Conservation (phyloP, 129 eudicot genomes). For the Pulicaria dysenterica region DNA sequence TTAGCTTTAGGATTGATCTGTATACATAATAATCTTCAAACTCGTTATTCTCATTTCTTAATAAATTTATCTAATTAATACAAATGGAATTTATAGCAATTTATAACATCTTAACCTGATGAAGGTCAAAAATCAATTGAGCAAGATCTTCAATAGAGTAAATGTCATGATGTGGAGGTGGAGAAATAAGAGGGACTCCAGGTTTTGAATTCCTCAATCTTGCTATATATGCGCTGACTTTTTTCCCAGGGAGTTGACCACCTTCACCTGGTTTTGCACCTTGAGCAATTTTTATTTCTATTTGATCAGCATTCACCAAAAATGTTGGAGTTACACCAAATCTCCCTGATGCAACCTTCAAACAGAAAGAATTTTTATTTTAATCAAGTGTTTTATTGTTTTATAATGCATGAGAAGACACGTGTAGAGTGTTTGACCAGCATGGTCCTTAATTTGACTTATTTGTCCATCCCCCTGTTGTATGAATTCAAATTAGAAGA, state of each 20-base stretch:
- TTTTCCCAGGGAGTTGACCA: slow-evolving; percentile 97
- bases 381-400: slow-evolving; percentile 9
- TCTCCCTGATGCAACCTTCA: slow-evolving; percentile 99
- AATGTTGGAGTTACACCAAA: slow-evolving; percentile 99
- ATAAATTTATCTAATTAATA: not conserved
- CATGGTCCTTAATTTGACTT: slow-evolving; percentile 9
- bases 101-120: slow-evolving; percentile 62
- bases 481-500: slow-evolving; percentile 11
- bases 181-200: slow-evolving; percentile 97
- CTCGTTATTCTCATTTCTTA: slow-evolving; percentile 2
- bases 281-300: slow-evolving; percentile 95
- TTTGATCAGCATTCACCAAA: slow-evolving; percentile 93
- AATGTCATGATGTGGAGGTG: slow-evolving; percentile 99
- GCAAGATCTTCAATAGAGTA: slow-evolving; percentile 99
- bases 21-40: slow-evolving; percentile 23
- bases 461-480: not conserved
- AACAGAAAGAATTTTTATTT: slow-evolving; percentile 2
- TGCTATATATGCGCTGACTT: slow-evolving; percentile 99
- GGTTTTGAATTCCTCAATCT: slow-evolving; percentile 96
- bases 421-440: not conserved
- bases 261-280: slow-evolving; percentile 99
- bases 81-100: not conserved
- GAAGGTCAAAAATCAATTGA: slow-evolving; percentile 94
- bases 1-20: slow-evolving; percentile 98
- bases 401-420: not conserved